phyloP scores from a whole-genome alignment of 2,329 filamentous ascomycete genomes.

The Ophiostoma montium region DNA sequence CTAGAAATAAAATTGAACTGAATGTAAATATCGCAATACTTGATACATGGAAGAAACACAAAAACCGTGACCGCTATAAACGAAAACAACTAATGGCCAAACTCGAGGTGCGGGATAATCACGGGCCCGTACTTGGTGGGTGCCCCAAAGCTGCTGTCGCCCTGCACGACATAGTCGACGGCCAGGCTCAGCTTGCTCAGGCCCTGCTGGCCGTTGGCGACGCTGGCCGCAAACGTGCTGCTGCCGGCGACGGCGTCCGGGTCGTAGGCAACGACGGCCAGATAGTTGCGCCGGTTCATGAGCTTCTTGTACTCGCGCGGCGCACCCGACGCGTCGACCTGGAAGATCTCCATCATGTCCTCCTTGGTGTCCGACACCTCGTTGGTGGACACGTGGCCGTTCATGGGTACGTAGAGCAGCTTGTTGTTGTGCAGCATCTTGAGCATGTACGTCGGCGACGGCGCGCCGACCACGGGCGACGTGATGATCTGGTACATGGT shows the following conservation, averaged over 20 bases:
- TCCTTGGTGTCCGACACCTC: constrained; percentile 86
- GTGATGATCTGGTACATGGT: constrained; percentile 97
- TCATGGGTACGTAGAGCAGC: constrained; percentile 76
- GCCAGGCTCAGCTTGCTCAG: constrained; percentile 66
- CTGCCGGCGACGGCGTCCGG: constrained; percentile 50
- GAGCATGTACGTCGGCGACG: constrained; percentile 71
- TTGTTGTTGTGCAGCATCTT: constrained; percentile 95
- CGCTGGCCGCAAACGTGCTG: constrained; percentile 19
- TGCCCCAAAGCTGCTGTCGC: constrained; percentile 49
- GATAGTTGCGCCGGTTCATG: constrained; percentile 88
- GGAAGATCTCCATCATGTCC: constrained; percentile 99
- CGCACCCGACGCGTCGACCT: constrained; percentile 76
- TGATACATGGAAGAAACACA: background rate
- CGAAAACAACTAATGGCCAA: constrained; percentile 37
- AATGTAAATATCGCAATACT: background rate
- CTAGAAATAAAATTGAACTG: background rate
- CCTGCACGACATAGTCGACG: constrained; percentile 94
- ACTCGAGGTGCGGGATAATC: constrained; percentile 76
- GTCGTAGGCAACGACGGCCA: constrained; percentile 87
- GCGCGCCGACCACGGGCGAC: constrained; percentile 80
- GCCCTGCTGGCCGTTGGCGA: constrained; percentile 22
- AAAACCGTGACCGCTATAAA: no score
- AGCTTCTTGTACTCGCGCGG: constrained; percentile 75
- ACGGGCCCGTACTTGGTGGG: constrained; percentile 96
- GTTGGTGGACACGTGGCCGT: constrained; percentile 64